Evolutionary conservation across 345 rosid species (phyloP).

Genomic region (Gossypium australe): DNA sequence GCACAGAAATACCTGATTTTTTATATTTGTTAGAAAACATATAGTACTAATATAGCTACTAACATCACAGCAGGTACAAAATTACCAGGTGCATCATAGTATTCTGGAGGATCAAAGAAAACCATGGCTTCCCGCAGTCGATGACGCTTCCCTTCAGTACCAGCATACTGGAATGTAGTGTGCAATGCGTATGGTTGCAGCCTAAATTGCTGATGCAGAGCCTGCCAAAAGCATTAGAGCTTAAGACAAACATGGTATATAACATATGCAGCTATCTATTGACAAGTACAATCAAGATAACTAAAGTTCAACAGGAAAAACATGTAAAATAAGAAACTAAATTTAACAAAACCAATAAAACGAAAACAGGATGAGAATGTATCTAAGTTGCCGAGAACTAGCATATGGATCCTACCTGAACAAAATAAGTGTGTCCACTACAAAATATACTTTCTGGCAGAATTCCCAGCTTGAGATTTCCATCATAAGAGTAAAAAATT

Average conservation of each 20-base stretch:
- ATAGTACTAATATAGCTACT: background rate
- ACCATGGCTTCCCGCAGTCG: slow-evolving; percentile 85
- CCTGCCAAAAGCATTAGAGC: slow-evolving; percentile 40
- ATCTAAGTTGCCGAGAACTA: background rate
- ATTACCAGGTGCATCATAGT: slow-evolving; percentile 79
- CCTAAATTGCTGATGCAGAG: slow-evolving; percentile 78
- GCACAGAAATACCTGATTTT: slow-evolving; percentile 44
- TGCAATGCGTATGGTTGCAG: slow-evolving; percentile 92
- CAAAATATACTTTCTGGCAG: slow-evolving; percentile 94
- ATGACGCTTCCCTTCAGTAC: slow-evolving; percentile 97
- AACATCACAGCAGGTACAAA: background rate
- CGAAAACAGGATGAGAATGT: background rate
- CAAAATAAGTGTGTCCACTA: slow-evolving; percentile 93
- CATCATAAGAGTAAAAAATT: slow-evolving; percentile 86
- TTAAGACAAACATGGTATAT: slow-evolving; percentile 3
- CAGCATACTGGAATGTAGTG: slow-evolving; percentile 95
- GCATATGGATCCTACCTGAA: slow-evolving; percentile 57
- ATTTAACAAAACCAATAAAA: background rate
- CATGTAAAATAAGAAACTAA: background rate
- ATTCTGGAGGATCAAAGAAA: slow-evolving; percentile 87
- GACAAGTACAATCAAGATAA: slow-evolving; percentile 2
- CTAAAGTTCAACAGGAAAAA: background rate
- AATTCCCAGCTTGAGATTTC: slow-evolving; percentile 87
- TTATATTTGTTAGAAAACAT: slow-evolving; percentile 35
- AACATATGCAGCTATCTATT: background rate